Conservation (phyloP, 78 protist species). For the Dictyostelium capitatum region DNA sequence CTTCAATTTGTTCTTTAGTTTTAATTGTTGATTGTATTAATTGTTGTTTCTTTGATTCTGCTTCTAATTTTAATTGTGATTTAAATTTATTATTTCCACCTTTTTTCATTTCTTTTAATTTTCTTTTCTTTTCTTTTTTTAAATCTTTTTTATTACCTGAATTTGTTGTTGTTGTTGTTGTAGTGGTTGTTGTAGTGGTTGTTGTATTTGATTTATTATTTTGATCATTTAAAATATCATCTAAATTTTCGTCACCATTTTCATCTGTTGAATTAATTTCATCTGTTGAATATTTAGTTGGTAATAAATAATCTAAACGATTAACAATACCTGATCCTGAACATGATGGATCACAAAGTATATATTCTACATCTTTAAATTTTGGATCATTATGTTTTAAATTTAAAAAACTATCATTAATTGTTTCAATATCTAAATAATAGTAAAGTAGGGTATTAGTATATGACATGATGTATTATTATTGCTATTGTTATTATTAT, state of each 20-base stretch:
- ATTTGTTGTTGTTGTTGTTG: constrained; percentile 6
- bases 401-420: constrained; percentile 78
- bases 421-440: constrained; percentile 68
- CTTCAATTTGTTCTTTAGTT: constrained; percentile 4
- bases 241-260: constrained; percentile 42
- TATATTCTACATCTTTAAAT: constrained; percentile 75
- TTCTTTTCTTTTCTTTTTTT: constrained; percentile 37
- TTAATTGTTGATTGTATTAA: neutral
- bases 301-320: constrained; percentile 75
- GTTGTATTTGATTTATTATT: neutral
- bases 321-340: constrained; percentile 85
- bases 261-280: constrained; percentile 24
- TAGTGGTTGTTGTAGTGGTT: neutral
- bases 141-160: constrained; percentile 5
- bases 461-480: too few species aligned
- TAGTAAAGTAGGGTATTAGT: neutral
- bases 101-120: neutral
- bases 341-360: constrained; percentile 82
- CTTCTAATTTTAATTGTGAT: neutral
- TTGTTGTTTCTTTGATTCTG: neutral
- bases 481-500: too few species aligned
- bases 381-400: constrained; percentile 61
- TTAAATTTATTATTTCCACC: constrained; percentile 16
- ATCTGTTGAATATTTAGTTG: constrained; percentile 15
- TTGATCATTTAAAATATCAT: constrained; percentile 24